Conservation (phyloP, 805 yeast genomes). For the Suhomyces canberraensis region DNA sequence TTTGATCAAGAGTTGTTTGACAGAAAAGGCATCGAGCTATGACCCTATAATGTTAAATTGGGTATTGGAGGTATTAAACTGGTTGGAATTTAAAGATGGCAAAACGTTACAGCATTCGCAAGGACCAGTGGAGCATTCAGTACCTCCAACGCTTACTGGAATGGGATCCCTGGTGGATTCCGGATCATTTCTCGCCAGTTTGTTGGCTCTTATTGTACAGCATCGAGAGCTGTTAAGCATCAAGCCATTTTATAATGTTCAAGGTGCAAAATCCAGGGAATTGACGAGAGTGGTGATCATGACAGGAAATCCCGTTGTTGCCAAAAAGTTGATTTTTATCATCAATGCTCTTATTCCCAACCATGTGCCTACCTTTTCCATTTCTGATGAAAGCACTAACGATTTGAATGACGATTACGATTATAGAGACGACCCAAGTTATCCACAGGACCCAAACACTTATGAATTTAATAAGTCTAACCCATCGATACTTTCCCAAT, state of each 20-base stretch:
- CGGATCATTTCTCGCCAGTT: conserved; percentile 44
- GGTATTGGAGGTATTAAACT: conserved; percentile 50
- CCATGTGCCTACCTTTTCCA: neutral
- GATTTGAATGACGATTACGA: conserved; percentile 1
- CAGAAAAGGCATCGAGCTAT: conserved; percentile 11
- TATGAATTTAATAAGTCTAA: too few relatives aligned
- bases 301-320: conserved; percentile 60
- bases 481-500: neutral
- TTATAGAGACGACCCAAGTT: too few relatives aligned
- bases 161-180: neutral
- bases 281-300: conserved; percentile 51
- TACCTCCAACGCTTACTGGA: conserved; percentile 4
- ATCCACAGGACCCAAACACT: too few relatives aligned
- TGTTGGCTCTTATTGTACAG: conserved; percentile 46
- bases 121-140: too few relatives aligned
- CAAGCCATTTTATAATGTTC: conserved; percentile 31
- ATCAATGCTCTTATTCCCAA: conserved; percentile 43
- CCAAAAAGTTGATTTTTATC: conserved; percentile 55
- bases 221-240: conserved; percentile 30
- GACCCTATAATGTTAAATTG: conserved; percentile 44
- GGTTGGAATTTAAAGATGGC: conserved; percentile 57
- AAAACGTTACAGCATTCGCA: conserved; percentile 11
- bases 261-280: conserved; percentile 21
- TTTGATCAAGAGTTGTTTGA: conserved; percentile 26
- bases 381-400: neutral